Percentiles rank a stretch among this genome's conserved stretches.
Evolutionary conservation across 345 rosid genomes (phyloP).

Genomic region (Erodium maritimum): DNA sequence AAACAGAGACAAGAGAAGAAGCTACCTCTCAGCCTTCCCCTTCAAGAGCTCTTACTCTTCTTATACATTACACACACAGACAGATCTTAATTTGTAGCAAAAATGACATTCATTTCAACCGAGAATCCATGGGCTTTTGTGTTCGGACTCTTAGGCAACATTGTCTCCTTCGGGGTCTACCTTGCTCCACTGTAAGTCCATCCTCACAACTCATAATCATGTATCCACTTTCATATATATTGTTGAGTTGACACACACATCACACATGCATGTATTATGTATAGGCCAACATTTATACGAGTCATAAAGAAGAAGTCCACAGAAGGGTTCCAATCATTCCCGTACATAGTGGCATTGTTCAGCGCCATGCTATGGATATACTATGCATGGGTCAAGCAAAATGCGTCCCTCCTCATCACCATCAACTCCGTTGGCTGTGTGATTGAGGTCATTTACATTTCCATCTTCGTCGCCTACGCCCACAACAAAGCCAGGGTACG

Average conservation of each 20-base stretch:
- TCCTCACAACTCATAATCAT: too few relatives aligned
- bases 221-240: too few relatives aligned
- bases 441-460: constrained; percentile 51
- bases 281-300: constrained; percentile 57
- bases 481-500: constrained; percentile 39
- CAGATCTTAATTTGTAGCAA: background rate
- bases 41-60: too few relatives aligned
- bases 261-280: background rate
- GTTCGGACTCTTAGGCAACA: background rate
- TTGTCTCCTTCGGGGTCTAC: background rate
- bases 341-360: constrained; percentile 51
- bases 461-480: constrained; percentile 40
- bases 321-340: constrained; percentile 61
- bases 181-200: background rate
- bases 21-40: too few relatives aligned
- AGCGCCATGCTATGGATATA: constrained; percentile 59
- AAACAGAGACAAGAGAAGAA: background rate
- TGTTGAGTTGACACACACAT: too few relatives aligned
- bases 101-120: background rate
- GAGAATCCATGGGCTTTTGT: background rate
- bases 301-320: constrained; percentile 63
- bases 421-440: constrained; percentile 50
- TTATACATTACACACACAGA: too few relatives aligned
- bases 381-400: constrained; percentile 45
- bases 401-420: constrained; percentile 55